These are phyloP conservation scores for Solanum clarkiae DNA, from an alignment of 257 asterid genomes.

Conservation along the genomic window DNA sequence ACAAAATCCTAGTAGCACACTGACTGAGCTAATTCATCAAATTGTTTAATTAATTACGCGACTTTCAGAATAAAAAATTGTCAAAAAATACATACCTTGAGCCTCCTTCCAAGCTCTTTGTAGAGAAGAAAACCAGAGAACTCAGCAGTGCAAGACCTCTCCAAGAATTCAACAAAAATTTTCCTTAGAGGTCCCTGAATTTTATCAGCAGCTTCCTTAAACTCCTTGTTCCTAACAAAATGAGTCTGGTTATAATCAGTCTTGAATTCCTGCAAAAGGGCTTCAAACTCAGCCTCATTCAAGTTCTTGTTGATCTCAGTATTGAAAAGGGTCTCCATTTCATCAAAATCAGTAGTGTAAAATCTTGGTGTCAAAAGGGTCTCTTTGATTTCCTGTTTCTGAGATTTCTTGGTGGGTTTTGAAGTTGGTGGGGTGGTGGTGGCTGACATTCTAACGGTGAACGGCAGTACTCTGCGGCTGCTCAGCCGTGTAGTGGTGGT, in stretches of 20 bases:
- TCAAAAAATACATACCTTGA: conserved; percentile 34
- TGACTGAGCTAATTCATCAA: neutral
- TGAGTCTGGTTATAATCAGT: conserved; percentile 95
- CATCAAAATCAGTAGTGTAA: conserved; percentile 90
- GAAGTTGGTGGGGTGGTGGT: conserved; percentile 25
- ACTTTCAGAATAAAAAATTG: neutral
- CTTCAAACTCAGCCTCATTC: conserved; percentile 77
- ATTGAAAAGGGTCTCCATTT: conserved; percentile 96
- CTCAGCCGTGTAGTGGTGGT: conserved; percentile 16
- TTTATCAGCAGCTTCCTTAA: conserved; percentile 88
- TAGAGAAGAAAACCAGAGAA: conserved; percentile 91
- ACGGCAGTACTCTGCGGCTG: neutral
- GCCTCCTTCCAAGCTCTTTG: conserved; percentile 89
- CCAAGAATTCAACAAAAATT: conserved; percentile 80
- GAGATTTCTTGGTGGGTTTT: conserved; percentile 27
- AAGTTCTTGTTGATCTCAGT: conserved; percentile 79
- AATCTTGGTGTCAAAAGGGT: conserved; percentile 63
- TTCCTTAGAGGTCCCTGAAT: conserved; percentile 68
- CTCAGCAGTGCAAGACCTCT: conserved; percentile 94
- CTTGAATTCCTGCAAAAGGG: conserved; percentile 88
- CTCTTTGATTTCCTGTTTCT: conserved; percentile 57
- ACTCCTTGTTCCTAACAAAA: conserved; percentile 82
- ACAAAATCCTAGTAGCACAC: neutral
- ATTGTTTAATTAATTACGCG: neutral
- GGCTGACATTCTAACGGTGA: conserved; percentile 49